These are phyloP conservation scores for Leccinum rimulosum DNA, from an alignment of 768 basidiomycete genomes.

Conservation along the genomic window DNA sequence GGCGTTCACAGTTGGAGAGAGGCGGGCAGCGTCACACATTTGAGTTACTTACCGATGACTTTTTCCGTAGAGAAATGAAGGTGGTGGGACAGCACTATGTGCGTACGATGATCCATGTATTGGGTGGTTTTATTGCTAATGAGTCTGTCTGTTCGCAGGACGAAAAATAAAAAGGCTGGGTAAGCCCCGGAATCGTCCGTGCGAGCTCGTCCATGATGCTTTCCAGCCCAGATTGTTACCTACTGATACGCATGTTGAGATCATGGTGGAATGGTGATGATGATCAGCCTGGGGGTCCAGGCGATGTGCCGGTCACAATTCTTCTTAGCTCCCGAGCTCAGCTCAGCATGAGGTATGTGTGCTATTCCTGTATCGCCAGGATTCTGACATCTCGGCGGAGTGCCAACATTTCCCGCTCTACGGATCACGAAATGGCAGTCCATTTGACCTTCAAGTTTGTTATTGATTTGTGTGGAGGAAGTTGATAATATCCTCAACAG, in stretches of 20 bases:
- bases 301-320: not conserved
- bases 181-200: not conserved
- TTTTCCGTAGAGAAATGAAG: not conserved
- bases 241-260: not conserved
- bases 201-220: not conserved
- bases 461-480: not conserved
- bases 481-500: not conserved
- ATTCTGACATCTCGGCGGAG: not conserved
- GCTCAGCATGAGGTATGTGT: not conserved
- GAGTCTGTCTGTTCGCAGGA: not conserved
- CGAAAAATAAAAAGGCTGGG: not conserved
- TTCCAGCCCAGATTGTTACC: not conserved
- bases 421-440: not conserved
- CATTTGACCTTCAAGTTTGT: not conserved
- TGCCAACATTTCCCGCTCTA: conserved; percentile 1
- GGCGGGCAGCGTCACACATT: not conserved
- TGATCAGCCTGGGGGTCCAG: not conserved
- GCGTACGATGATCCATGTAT: not conserved
- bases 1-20: not conserved
- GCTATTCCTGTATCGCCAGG: not conserved
- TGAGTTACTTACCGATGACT: not conserved
- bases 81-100: too few relatives aligned
- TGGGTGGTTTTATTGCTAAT: not conserved
- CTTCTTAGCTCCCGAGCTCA: not conserved
- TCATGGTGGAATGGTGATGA: too few relatives aligned